These are phyloP conservation scores for Penicillium frequentans DNA, from an alignment of 2,329 filamentous ascomycete genomes.

Conservation along the genomic window DNA sequence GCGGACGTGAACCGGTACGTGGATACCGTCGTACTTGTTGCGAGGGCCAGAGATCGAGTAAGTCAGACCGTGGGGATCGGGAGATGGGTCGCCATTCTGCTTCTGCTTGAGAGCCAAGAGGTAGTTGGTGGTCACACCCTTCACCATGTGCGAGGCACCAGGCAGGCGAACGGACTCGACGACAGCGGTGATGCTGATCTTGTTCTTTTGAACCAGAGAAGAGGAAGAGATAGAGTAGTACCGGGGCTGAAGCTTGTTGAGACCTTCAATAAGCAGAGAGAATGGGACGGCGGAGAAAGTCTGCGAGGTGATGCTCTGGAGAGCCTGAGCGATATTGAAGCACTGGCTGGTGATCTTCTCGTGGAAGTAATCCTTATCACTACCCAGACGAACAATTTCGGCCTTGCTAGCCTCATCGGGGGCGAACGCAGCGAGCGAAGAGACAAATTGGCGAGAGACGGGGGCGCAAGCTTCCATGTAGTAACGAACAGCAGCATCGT, in stretches of 20 bases:
- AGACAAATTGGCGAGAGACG: slow-evolving; percentile 92
- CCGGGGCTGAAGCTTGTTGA: slow-evolving; percentile 92
- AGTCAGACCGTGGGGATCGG: slow-evolving; percentile 77
- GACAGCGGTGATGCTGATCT: slow-evolving; percentile 91
- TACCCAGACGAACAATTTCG: slow-evolving; percentile 84
- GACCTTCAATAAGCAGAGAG: slow-evolving; percentile 87
- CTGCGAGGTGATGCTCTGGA: slow-evolving; percentile 71
- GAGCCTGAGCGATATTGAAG: slow-evolving; percentile 85
- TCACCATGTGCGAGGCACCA: slow-evolving; percentile 75
- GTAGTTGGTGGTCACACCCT: slow-evolving; percentile 96
- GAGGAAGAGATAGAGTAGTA: slow-evolving; percentile 99
- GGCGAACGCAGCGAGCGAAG: slow-evolving; percentile 83
- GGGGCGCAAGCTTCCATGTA: slow-evolving; percentile 96
- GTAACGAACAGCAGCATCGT: slow-evolving; percentile 88
- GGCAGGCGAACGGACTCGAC: slow-evolving; percentile 82
- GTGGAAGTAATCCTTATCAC: slow-evolving; percentile 94
- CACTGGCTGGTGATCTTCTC: slow-evolving; percentile 77
- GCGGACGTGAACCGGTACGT: slow-evolving; percentile 91
- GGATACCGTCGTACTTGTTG: slow-evolving; percentile 95
- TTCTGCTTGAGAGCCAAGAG: slow-evolving; percentile 93
- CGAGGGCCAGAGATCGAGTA: slow-evolving; percentile 87
- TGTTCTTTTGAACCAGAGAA: slow-evolving; percentile 87
- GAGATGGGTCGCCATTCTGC: slow-evolving; percentile 82
- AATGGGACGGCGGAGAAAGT: slow-evolving; percentile 87
- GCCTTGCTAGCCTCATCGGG: slow-evolving; percentile 81